phyloP scores from a whole-genome alignment of 331 rosid genomes.

The Acacia pycnantha region DNA sequence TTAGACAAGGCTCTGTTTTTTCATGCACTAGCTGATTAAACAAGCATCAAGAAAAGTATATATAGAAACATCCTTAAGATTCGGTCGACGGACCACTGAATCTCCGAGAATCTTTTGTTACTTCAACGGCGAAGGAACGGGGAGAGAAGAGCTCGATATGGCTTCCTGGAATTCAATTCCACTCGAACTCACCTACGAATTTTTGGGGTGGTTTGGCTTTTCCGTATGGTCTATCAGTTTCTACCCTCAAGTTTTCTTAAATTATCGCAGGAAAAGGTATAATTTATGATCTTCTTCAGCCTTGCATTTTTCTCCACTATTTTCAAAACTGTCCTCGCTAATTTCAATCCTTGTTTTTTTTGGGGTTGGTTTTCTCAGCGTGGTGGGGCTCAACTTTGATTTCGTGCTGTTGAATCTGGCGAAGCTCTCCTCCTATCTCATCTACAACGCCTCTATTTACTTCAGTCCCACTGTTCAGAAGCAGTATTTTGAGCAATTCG shows the following conservation, averaged over 20 bases:
- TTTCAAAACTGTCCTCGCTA: neutral
- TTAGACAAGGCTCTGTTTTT: neutral
- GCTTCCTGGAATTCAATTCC: slow-evolving; percentile 82
- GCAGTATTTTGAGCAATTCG: slow-evolving; percentile 39
- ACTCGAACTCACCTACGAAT: slow-evolving; percentile 55
- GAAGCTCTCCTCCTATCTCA: slow-evolving; percentile 55
- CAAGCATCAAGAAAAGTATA: neutral
- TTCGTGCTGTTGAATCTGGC: slow-evolving; percentile 53
- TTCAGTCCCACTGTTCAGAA: slow-evolving; percentile 53
- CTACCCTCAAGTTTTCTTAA: slow-evolving; percentile 89
- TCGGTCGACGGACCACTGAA: too few species aligned
- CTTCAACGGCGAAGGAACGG: too few species aligned
- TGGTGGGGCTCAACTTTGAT: slow-evolving; percentile 57
- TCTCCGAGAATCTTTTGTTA: neutral
- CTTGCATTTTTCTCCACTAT: neutral
- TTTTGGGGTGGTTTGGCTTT: slow-evolving; percentile 84
- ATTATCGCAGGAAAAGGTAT: slow-evolving; percentile 61
- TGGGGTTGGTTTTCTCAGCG: slow-evolving; percentile 27
- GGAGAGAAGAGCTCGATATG: slow-evolving; percentile 33
- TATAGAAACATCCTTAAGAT: neutral
- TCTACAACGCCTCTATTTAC: slow-evolving; percentile 50
- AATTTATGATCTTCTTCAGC: neutral
- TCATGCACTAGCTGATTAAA: neutral
- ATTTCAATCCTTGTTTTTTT: neutral
- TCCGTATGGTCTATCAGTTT: slow-evolving; percentile 71